phyloP scores from a whole-genome alignment of 1,284 basidiomycete species.

The Puccinia sorghi region DNA sequence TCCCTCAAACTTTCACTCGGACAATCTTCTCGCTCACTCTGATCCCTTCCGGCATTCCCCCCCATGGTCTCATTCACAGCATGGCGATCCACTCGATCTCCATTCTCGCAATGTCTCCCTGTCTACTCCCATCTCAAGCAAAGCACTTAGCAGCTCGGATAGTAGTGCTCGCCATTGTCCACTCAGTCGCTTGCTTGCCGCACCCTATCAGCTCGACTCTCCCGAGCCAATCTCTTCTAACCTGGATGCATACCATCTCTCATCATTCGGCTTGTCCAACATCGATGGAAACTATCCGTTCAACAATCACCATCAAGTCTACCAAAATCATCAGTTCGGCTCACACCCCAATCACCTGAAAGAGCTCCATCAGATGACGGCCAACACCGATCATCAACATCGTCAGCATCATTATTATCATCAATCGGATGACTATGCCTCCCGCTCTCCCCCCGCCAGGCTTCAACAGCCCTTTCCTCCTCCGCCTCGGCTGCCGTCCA shows the following conservation, averaged over 20 bases:
- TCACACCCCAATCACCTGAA: constrained; percentile 7
- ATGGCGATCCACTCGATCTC: constrained; percentile 33
- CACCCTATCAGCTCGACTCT: constrained; percentile 15
- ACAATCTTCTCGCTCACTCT: constrained; percentile 22
- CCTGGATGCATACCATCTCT: constrained; percentile 21
- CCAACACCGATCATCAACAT: not conserved
- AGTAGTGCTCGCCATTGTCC: not conserved
- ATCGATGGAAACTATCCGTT: constrained; percentile 22
- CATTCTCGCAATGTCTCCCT: constrained; percentile 34
- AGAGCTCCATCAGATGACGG: not conserved
- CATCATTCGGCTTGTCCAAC: constrained; percentile 24
- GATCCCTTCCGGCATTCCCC: constrained; percentile 31
- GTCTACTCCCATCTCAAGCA: constrained; percentile 31
- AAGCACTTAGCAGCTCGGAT: not conserved
- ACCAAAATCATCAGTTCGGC: not conserved
- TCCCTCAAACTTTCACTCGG: constrained; percentile 14
- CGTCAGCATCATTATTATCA: not conserved
- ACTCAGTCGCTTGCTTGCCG: constrained; percentile 26
- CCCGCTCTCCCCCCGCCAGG: constrained; percentile 7
- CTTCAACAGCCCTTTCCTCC: not conserved
- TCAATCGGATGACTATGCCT: not conserved
- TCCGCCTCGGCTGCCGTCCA: not conserved
- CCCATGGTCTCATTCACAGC: constrained; percentile 21
- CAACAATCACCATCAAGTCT: not conserved
- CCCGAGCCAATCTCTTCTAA: constrained; percentile 26